phyloP scores from a whole-genome alignment of 2,329 filamentous ascomycete species.

The Colletotrichum liaoningense region DNA sequence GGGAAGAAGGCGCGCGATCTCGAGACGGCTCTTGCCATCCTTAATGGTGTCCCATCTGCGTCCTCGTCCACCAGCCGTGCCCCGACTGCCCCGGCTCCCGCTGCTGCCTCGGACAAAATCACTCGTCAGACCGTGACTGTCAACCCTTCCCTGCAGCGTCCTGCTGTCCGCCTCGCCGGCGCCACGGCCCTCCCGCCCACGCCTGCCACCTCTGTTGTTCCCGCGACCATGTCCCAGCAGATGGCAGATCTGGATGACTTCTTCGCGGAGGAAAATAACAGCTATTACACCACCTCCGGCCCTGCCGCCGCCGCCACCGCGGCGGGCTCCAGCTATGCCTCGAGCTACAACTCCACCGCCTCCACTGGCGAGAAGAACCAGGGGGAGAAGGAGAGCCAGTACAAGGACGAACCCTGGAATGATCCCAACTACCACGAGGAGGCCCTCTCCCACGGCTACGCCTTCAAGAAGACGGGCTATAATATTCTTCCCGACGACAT shows the following conservation, averaged over 20 bases:
- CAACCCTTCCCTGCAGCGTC: neutral
- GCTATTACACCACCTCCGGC: neutral
- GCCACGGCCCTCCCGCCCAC: conserved; percentile 19
- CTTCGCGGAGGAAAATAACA: conserved; percentile 23
- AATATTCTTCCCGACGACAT: neutral
- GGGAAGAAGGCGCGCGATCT: conserved; percentile 14
- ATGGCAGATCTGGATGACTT: conserved; percentile 25
- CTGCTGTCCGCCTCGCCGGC: neutral
- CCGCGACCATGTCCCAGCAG: conserved; percentile 3
- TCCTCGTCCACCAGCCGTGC: no score
- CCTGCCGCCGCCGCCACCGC: neutral
- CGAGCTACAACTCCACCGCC: neutral
- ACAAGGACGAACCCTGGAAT: conserved; percentile 11
- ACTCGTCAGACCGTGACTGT: conserved; percentile 20
- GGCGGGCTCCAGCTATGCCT: neutral
- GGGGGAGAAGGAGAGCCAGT: neutral
- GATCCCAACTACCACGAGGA: conserved; percentile 24
- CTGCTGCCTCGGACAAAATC: neutral
- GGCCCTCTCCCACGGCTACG: conserved; percentile 23
- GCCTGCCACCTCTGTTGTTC: neutral
- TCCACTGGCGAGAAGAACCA: neutral
- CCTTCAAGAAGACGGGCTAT: conserved; percentile 18
- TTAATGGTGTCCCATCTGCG: neutral
- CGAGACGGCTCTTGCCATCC: neutral
- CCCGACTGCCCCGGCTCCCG: no score